Evolutionary conservation across 2,329 filamentous ascomycete species (phyloP), one percentile per base, ranked within the genome.

Genomic region (Macrophomina tecta): DNA sequence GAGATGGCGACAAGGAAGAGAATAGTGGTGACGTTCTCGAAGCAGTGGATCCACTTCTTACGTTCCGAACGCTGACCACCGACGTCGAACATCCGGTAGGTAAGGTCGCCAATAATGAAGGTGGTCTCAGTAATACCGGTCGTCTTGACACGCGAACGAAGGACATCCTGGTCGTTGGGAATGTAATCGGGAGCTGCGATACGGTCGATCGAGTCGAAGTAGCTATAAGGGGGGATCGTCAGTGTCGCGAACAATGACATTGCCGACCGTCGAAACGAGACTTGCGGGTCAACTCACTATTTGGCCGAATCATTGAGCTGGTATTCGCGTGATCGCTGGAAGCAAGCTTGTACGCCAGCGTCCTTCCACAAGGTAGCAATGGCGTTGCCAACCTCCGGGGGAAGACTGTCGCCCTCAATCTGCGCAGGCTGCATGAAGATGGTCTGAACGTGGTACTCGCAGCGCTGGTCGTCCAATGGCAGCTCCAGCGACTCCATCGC

Each of bases 1-100:
- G 93, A 97, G 73, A 97, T 97, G 81, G 94, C 94, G 72, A 97
- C 94, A 66, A 97, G 84, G 89, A 97, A 97, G 46, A 97, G 90
- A 73, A 97, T 97, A 9, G 94, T 97, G 8, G 93, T 97, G 75
- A 97, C 94, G 75, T 97, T 97, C 84, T 97, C 94, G 81, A 97
- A 97, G 84, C 94, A 97, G 84, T 97, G 94, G 74, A 97, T 97
- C 94, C 94, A 97, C 88, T 97, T 97, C 91, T 97, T 97, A 78
- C 94, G 90, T 82, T 97, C 94, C 6, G 93, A 97, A 79, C 94
- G 89, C 82, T 97, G 94, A 71, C 94, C 94, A 86, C 94, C 94
- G 53, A 97, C 94, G 76, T 97, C 94, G 82, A 97, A 97, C 94
- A 97, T 97, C 72, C 93, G 89, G 84, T 97, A 97, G 67, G 93